Base-by-base conservation (phyloP, 2,329 filamentous ascomycete genomes). In the Rugonectria rugulosa region DNA sequence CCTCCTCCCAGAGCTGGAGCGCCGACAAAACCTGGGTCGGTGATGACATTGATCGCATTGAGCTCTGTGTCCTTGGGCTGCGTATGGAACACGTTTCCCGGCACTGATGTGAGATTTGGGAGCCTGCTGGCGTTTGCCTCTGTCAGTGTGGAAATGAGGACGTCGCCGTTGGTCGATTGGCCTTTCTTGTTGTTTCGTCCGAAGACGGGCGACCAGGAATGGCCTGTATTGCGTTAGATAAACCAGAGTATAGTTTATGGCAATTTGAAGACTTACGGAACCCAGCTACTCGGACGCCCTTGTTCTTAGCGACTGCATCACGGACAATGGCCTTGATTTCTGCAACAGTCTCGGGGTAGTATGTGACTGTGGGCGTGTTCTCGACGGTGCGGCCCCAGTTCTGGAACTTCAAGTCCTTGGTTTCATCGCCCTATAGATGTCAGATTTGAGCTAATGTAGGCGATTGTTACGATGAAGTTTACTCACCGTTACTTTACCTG, bases 121-220 rank as follows among this genome's bases (percentile, higher is more conserved):
- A 59, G 47, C 12, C 14, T 29, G 2, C 23, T 40, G 2, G 21
- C 56, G 3, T 44, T 47, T 1, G 29, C 15, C 23, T 52, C 34
- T 7, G 40, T 36, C 9, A 58, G n/a, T 23, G 44, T 43, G 3
- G 56, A 58, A 26, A 55, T 58, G 20, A 58, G 26, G 11, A 58
- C 42, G 29, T 58, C 45, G 3, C 56, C 45, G 6, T 46, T 46
- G 31, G n/a, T 46, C 31, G 32, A 23, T 17, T 46, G 31, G n/a
- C 43, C 43, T 9, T 2, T 34, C 14, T 15, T 21, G 8, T 46
- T 31, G 7, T 55, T 36, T 27, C 38, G 37, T 20, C 56, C 56
- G 46, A 58, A 58, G 19, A 58, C 38, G 1, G 50, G 55, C 4
- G 55, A 49, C 55, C 50, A 58, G 14, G 55, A 58, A 42, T 58